These are phyloP conservation scores for Aspergillus thermomutatus DNA, from an alignment of 2,329 filamentous ascomycete species.

Conservation along the genomic window DNA sequence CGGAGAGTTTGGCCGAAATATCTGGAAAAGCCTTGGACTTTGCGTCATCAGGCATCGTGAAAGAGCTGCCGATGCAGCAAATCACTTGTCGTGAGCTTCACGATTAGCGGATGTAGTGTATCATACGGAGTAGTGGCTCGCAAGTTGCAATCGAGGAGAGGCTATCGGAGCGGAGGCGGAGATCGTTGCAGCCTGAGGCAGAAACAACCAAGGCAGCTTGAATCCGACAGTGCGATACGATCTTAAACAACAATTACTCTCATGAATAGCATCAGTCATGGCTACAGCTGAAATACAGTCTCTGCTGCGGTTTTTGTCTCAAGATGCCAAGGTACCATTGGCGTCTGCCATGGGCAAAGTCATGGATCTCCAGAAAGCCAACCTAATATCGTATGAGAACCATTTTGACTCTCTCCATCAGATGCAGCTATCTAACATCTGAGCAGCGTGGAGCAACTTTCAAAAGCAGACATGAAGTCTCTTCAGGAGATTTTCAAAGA, in stretches of 20 bases:
- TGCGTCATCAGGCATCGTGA: conserved; percentile 36
- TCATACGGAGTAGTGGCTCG: neutral
- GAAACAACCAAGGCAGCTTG: neutral
- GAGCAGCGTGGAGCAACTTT: conserved; percentile 41
- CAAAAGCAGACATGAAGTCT: conserved; percentile 45
- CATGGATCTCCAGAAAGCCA: conserved; percentile 50
- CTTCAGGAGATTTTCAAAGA: conserved; percentile 48
- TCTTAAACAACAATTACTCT: conserved; percentile 5
- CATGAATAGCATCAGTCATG: conserved; percentile 11
- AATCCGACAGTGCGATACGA: neutral
- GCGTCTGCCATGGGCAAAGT: conserved; percentile 54
- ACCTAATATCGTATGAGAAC: conserved; percentile 39
- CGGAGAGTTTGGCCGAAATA: conserved; percentile 72
- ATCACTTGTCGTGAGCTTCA: conserved; percentile 4
- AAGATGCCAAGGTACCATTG: conserved; percentile 56
- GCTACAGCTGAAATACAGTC: conserved; percentile 33
- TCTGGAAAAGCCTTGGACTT: conserved; percentile 60
- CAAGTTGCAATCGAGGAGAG: neutral
- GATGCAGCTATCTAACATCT: conserved; percentile 7
- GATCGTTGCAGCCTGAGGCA: conserved; percentile 15
- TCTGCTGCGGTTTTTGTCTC: conserved; percentile 56
- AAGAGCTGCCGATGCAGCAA: conserved; percentile 22
- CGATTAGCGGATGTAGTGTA: neutral
- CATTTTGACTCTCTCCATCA: neutral
- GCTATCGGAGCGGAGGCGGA: conserved; percentile 15